These are phyloP conservation scores for Apiospora kogelbergensis DNA, from an alignment of 2,329 filamentous ascomycete genomes.

Conservation along the genomic window DNA sequence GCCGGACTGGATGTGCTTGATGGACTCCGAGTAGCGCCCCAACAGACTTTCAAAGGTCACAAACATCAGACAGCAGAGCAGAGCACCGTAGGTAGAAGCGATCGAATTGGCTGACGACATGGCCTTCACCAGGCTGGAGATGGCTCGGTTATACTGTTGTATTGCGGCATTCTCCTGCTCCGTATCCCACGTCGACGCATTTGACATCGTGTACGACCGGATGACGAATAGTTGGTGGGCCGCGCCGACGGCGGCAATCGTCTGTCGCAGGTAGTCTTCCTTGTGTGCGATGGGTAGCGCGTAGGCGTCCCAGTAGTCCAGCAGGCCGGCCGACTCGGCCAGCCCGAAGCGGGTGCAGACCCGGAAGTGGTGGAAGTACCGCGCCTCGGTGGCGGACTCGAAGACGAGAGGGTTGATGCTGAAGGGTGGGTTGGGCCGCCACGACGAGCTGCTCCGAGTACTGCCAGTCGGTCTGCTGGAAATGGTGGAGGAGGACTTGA, in stretches of 20 bases:
- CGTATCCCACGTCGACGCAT: not conserved
- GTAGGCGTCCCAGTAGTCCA: not conserved
- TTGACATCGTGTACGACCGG: not conserved
- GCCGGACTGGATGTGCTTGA: not conserved
- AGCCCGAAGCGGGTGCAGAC: not conserved
- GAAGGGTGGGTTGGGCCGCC: not conserved
- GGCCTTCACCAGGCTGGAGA: conserved; percentile 6
- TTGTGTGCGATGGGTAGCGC: not conserved
- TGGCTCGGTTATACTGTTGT: conserved; percentile 7
- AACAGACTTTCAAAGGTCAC: not conserved
- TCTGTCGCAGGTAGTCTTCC: not conserved
- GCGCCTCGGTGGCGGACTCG: conserved; percentile 4
- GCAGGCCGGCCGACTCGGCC: not conserved
- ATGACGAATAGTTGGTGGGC: conserved; percentile 7
- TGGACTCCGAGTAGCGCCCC: conserved; percentile 7
- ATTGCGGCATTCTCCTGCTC: not conserved
- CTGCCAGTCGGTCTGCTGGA: not conserved
- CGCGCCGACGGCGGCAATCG: not conserved
- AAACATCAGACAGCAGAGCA: conserved; percentile 4
- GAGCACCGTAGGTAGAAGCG: not conserved
- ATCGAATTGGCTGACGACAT: not conserved
- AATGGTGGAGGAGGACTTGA: not conserved
- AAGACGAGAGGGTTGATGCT: not conserved
- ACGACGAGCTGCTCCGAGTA: not conserved
- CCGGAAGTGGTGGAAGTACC: conserved; percentile 5